Base-by-base conservation (phyloP, 805 yeast genomes). In the Metschnikowia drakensbergensis region DNA sequence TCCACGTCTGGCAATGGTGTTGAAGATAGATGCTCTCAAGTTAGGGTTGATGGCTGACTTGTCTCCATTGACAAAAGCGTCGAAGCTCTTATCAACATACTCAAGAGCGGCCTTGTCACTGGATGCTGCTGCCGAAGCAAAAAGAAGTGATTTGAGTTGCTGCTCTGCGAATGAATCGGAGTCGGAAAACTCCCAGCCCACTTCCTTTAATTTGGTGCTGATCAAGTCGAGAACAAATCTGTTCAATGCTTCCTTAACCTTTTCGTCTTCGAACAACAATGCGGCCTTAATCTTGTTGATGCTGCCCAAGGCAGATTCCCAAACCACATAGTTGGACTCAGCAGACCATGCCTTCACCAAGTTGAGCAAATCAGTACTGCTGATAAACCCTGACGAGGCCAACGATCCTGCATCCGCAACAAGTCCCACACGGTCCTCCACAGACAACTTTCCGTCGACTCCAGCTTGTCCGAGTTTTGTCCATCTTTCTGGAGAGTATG, bases 401-500 rank as follows among this genome's bases (percentile, higher is more conserved):
- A 86, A 74, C 6, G 88, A 79, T 45, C 78, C 81, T 17, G 87
- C 87, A 68, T 87, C 95, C n/a, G 91, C 86, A 42, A 86, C 85
- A 57, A 85, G 75, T 37, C 91, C 92, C 48, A 84, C 81, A 66
- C 88, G 81, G 66, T 87, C 95, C 63, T 84, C 87, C 45, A 83
- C 85, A 8, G 88, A 75, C 58, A 87, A 75, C 57, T 76, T 68
- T 36, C 81, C 82, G 8, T 74, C 73, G 36, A 75, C 76, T 48
- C 82, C 85, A 34, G 80, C 79, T 52, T 77, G 62, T 47, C 88
- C 88, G 57, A 86, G 74, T 63, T 83, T 82, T 42, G 72, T 68
- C 83, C 90, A 83, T 64, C 91, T 81, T 42, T 77, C 83, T 37
- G 82, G 75, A 11, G 84, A 67, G 65, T 87, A 87, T 38, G 83